Percentiles rank a stretch among this genome's conserved stretches.
Conservation (phyloP, 768 basidiomycete genomes). For the Cystobasidium tubakii region DNA sequence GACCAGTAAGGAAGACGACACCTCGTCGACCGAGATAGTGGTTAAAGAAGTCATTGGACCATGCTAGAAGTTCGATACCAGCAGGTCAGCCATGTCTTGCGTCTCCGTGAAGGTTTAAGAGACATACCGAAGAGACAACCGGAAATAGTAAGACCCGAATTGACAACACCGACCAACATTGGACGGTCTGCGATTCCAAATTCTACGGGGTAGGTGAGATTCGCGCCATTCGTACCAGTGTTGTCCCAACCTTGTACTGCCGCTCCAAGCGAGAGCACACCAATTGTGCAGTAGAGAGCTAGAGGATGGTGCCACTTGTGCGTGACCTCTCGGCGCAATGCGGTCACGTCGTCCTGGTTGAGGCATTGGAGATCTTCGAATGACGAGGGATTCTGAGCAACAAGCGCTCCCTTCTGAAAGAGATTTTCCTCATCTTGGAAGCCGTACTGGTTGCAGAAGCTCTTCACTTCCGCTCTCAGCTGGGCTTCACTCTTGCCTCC, state of each 20-base stretch:
- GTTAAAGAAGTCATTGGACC: conserved; percentile 48
- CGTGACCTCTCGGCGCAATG: conserved; percentile 53
- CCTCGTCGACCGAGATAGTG: conserved; percentile 23
- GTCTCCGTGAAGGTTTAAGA: background rate
- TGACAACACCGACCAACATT: background rate
- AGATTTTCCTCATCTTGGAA: conserved; percentile 48
- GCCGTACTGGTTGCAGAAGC: conserved; percentile 56
- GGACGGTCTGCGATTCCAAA: conserved; percentile 54
- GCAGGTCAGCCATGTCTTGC: conserved; percentile 38
- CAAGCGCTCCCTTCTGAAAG: conserved; percentile 65
- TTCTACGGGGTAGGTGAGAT: conserved; percentile 53
- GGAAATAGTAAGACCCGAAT: conserved; percentile 9
- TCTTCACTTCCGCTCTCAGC: conserved; percentile 59
- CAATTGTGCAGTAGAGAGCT: conserved; percentile 54
- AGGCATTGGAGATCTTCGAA: conserved; percentile 51
- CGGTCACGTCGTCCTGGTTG: conserved; percentile 50
- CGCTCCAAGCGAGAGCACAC: conserved; percentile 63
- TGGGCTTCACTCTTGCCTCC: conserved; percentile 59
- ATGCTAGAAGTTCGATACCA: conserved; percentile 38
- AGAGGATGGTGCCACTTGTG: conserved; percentile 46
- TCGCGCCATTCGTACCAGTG: conserved; percentile 22
- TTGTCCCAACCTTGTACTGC: conserved; percentile 41
- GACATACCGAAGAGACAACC: conserved; percentile 14
- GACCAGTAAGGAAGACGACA: conserved; percentile 54
- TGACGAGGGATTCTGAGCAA: conserved; percentile 60